phyloP scores from a whole-genome alignment of 768 basidiomycete species.

The Ramaria rubella region DNA sequence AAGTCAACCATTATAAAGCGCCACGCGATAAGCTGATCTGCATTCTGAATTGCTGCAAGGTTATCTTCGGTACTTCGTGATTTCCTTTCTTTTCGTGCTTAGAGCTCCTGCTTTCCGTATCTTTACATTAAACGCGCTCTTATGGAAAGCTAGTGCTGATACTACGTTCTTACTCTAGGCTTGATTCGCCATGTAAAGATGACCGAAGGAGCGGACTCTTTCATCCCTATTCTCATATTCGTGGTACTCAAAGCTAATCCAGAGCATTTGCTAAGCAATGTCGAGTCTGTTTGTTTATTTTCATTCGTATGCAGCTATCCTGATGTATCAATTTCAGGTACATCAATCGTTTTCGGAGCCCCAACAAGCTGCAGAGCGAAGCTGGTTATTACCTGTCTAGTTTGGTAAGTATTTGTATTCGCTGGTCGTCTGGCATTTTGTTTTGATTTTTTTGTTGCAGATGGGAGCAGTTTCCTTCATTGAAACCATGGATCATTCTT shows the following conservation, averaged over 20 bases:
- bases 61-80: constrained; percentile 76
- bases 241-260: constrained; percentile 95
- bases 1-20: constrained; percentile 98
- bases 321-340: constrained; percentile 46
- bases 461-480: constrained; percentile 97
- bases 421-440: neutral
- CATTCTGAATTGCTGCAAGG: constrained; percentile 95
- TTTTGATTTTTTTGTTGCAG: constrained; percentile 32
- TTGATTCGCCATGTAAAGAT: constrained; percentile 80
- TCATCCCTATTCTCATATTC: constrained; percentile 90
- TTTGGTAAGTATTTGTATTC: constrained; percentile 45
- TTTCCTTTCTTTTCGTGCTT: constrained; percentile 3
- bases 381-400: constrained; percentile 96
- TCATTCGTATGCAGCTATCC: neutral
- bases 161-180: constrained; percentile 39
- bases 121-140: neutral
- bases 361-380: constrained; percentile 85
- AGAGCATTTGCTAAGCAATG: constrained; percentile 85
- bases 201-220: constrained; percentile 89
- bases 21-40: constrained; percentile 98
- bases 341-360: constrained; percentile 91
- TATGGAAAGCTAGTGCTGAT: constrained; percentile 2
- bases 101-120: neutral
- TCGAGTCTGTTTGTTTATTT: constrained; percentile 62
- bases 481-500: constrained; percentile 95